These are phyloP conservation scores for Penicillium sp. DNA, from an alignment of 2,329 filamentous ascomycete genomes.

Conservation along the genomic window DNA sequence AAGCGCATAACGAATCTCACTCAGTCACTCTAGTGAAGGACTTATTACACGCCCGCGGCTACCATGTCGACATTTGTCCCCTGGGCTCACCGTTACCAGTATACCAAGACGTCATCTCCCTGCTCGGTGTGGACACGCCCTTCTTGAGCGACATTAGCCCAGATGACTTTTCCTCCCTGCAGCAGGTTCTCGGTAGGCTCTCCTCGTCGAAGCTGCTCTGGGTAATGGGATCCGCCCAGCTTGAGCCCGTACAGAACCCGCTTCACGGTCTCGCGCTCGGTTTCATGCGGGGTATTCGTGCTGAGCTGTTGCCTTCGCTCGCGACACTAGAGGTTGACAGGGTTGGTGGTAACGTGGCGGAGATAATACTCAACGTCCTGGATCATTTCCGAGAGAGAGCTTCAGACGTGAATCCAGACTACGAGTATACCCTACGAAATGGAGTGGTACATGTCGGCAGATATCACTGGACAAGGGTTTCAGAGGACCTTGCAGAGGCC, in stretches of 20 bases:
- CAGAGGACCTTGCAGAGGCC: not conserved
- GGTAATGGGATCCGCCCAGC: constrained; percentile 22
- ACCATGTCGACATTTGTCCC: not conserved
- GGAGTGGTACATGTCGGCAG: constrained; percentile 17
- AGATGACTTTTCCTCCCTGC: not conserved
- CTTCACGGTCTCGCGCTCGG: constrained; percentile 18
- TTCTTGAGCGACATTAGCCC: not conserved
- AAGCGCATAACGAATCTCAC: not conserved
- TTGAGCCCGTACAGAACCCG: constrained; percentile 17
- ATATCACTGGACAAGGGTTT: constrained; percentile 17
- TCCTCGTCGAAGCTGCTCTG: constrained; percentile 10
- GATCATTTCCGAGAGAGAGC: constrained; percentile 8
- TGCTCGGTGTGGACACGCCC: not conserved
- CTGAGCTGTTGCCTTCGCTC: constrained; percentile 15
- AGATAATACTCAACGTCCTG: not conserved
- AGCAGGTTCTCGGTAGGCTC: not conserved
- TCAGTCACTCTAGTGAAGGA: not conserved
- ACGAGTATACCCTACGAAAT: constrained; percentile 19
- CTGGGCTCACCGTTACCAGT: not conserved
- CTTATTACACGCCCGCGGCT: not conserved
- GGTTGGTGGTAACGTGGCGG: not conserved
- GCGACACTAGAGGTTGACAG: constrained; percentile 23
- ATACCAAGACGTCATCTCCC: constrained; percentile 1
- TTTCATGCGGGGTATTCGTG: constrained; percentile 17
- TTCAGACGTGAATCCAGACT: constrained; percentile 9